A percentile compares a stretch with the other conserved stretches of the same genome.
Conservation (phyloP, 2,329 filamentous ascomycete genomes). For the Pyrenophora tritici-repentis region DNA sequence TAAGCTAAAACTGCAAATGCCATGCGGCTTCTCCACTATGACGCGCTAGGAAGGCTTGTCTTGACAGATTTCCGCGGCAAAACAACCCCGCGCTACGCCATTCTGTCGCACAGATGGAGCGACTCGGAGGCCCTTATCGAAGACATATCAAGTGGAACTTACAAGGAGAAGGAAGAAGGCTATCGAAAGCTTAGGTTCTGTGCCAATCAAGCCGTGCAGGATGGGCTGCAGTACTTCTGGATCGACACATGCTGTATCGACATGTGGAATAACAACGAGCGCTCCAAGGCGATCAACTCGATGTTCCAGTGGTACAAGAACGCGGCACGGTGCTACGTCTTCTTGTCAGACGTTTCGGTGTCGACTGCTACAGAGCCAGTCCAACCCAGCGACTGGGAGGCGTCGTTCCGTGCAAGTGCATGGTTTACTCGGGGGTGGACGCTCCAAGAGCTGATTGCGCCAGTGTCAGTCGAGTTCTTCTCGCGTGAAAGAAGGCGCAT, state of each 20-base stretch:
- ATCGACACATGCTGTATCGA: conserved; percentile 32
- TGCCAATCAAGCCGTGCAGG: conserved; percentile 21
- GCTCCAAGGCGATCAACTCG: no score
- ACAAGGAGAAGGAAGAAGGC: conserved; percentile 18
- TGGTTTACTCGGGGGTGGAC: no score
- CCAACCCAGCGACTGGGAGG: no score
- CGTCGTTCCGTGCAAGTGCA: no score
- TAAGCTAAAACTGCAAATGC: conserved; percentile 1
- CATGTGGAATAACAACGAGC: conserved; percentile 11
- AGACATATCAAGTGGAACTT: conserved; percentile 21
- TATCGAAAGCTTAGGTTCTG: conserved; percentile 28
- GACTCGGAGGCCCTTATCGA: conserved; percentile 36
- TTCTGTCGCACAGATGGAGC: conserved; percentile 45
- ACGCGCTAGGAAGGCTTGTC: conserved; percentile 9
- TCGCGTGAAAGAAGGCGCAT: no score
- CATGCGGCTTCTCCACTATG: conserved; percentile 20
- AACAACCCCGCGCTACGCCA: conserved; percentile 33
- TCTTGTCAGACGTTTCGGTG: no score
- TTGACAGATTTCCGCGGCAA: conserved; percentile 22
- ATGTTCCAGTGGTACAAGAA: no score
- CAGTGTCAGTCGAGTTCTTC: no score
- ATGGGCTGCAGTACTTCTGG: conserved; percentile 29
- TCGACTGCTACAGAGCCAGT: no score
- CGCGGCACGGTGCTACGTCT: no score
- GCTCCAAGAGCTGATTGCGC: no score